Conservation (phyloP, 139 green algal genomes). For the Dunaliella sp. region DNA sequence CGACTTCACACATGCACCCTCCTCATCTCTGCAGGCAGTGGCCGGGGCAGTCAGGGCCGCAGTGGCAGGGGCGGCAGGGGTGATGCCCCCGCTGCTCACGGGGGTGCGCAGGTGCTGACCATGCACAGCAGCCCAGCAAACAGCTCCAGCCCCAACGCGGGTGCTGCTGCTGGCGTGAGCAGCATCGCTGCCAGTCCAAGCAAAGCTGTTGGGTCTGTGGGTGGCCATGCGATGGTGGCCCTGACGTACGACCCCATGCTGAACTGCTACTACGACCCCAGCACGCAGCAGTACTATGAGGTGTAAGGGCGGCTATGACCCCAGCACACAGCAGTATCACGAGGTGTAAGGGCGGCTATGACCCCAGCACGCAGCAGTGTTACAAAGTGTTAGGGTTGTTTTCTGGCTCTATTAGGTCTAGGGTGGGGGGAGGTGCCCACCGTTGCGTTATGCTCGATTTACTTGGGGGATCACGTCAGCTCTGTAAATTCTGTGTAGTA, state of each 20-base stretch:
- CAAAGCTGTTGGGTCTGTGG: neutral
- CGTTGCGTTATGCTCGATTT: too few species aligned
- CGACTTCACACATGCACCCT: too few species aligned
- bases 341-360: neutral
- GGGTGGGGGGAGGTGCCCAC: too few species aligned
- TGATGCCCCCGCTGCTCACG: neutral
- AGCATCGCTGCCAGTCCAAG: neutral
- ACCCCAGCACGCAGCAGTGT: neutral
- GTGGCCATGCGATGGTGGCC: neutral
- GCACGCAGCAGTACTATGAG: neutral
- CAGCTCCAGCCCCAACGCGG: too few species aligned
- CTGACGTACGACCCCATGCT: neutral
- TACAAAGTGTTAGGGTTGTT: neutral
- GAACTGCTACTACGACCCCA: neutral
- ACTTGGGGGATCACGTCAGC: too few species aligned
- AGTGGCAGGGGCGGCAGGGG: neutral
- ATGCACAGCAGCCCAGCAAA: neutral
- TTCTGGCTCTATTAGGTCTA: too few species aligned
- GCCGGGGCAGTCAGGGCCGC: too few species aligned
- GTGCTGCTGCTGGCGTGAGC: too few species aligned
- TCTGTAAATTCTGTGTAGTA: too few species aligned
- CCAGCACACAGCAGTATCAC: neutral
- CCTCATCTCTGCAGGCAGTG: neutral
- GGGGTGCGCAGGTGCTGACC: neutral
- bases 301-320: neutral